Evolutionary conservation across 257 asterid genomes (phyloP), one percentile per base, ranked within the genome.

Genomic region (Solanum piurae): DNA sequence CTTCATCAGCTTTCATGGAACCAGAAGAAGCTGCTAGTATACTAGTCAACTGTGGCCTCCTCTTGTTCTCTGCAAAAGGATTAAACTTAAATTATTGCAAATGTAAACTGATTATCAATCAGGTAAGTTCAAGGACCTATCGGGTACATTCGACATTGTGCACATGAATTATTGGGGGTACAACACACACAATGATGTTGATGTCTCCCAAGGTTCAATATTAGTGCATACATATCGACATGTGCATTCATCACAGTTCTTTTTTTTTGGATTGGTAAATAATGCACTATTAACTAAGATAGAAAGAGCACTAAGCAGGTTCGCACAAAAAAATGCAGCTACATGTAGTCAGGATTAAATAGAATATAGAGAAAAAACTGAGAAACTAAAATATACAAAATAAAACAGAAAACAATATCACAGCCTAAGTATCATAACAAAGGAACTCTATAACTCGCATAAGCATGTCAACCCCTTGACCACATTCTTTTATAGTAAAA

Each of bases 1-100:
- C 99, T 36, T 93, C 95, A 12, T 94, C 96, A 11, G 99, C 98
- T 92, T 94, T 96, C 99, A 96, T 95, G 86, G 95, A 94, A 44
- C 98, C 98, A 84, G 99, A 96, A 83, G 99, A 96, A 87, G 93
- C 95, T 21, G 99, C 98, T 91, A 97, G 92, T 66, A 94, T 90
- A 69, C 90, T 92, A 20, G 99, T 95, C 62, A 97, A 94, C 87
- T 88, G 90, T 55, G 99, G 99, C 90, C 95, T 93, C 76, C 94
- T 91, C 90, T 94, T 96, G 94, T 86, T 92, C 92, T 97, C 99
- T 97, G 98, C 86, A 89, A 87, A 49, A 31, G 29, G 66, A 52
- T 16, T 14, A 25, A 25, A 86, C 36, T 21, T 12, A 29, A 14
- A 18, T 80, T 80, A 49, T 29, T 31, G 83, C 42, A 49, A 5